These are phyloP conservation scores for Penicillium aurantiogriseum DNA, from an alignment of 2,329 filamentous ascomycete genomes.

Conservation along the genomic window DNA sequence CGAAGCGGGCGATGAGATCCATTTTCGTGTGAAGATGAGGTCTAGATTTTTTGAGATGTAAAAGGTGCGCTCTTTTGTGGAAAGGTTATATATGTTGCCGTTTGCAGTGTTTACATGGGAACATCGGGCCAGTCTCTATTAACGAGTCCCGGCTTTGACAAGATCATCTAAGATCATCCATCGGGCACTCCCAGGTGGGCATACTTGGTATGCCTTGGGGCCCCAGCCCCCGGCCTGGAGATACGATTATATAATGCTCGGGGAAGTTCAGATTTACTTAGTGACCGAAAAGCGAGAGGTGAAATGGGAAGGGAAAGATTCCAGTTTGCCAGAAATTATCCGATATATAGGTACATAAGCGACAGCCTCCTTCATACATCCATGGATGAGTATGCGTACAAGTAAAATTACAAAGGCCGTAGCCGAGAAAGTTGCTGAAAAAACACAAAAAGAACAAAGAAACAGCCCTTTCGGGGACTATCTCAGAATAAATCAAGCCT, in stretches of 20 bases:
- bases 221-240: background rate
- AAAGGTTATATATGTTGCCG: too few species aligned
- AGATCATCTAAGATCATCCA: background rate
- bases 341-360: conserved; percentile 24
- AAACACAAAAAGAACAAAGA: background rate
- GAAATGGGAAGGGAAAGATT: background rate
- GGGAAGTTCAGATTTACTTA: background rate
- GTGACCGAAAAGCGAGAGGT: background rate
- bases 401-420: conserved; percentile 19
- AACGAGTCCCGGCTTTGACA: background rate
- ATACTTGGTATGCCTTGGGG: background rate
- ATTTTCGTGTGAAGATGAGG: too few species aligned
- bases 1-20: too few species aligned
- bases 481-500: conserved; percentile 37
- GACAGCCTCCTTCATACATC: conserved; percentile 18
- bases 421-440: conserved; percentile 10
- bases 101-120: background rate
- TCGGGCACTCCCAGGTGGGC: background rate
- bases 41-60: too few species aligned
- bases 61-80: too few species aligned
- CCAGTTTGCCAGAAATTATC: background rate
- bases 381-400: conserved; percentile 23
- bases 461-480: background rate
- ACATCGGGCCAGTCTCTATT: background rate
- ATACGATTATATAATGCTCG: background rate